Conservation (phyloP, 495 filamentous ascomycete genomes). For the Delitschia confertaspora region DNA sequence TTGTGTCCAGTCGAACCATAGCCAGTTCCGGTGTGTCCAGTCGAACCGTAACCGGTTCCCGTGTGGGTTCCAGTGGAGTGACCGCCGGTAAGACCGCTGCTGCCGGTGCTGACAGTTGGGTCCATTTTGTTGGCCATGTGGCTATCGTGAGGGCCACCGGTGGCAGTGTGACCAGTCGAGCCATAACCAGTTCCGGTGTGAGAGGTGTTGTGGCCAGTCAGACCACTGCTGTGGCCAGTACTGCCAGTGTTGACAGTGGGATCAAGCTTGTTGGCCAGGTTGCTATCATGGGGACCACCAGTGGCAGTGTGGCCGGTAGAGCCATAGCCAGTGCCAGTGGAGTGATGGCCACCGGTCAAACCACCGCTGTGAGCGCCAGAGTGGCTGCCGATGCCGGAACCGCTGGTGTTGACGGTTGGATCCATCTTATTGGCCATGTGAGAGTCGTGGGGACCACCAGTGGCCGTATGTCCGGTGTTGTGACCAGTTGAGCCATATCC, state of each 20-base stretch:
- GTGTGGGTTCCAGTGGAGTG: too few species aligned
- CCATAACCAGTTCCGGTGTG: neutral
- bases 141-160: conserved; percentile 11
- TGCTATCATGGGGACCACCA: conserved; percentile 10
- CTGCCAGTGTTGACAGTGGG: neutral
- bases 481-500: neutral
- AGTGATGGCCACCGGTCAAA: conserved; percentile 4
- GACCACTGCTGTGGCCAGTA: neutral
- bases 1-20: too few species aligned
- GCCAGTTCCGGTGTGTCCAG: too few species aligned
- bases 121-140: neutral
- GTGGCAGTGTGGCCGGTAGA: conserved; percentile 13
- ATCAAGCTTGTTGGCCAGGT: neutral
- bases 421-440: conserved; percentile 17
- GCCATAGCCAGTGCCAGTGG: conserved; percentile 9
- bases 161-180: neutral
- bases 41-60: conserved; percentile 17
- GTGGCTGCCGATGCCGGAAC: conserved; percentile 28
- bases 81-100: conserved; percentile 2
- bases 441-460: conserved; percentile 26
- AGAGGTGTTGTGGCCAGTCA: neutral
- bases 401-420: conserved; percentile 25
- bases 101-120: neutral
- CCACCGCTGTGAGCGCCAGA: conserved; percentile 17
- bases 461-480: conserved; percentile 23